phyloP scores from a whole-genome alignment of 192 early-diverging fungal species.

The Backusella circina region DNA sequence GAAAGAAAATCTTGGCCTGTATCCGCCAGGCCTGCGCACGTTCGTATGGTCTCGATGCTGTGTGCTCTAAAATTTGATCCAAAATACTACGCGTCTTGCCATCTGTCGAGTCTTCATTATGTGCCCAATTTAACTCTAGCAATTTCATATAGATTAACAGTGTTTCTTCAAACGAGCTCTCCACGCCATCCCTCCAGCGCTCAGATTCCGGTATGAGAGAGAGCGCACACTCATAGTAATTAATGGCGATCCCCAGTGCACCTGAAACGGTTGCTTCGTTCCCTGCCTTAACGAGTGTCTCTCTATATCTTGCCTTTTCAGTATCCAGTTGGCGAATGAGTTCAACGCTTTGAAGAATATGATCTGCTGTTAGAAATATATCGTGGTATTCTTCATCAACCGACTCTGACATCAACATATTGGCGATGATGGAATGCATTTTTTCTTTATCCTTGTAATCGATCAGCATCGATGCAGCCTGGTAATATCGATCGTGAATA shows the following conservation, averaged over 20 bases:
- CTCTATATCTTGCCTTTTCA: slow-evolving; percentile 5
- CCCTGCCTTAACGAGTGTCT: slow-evolving; percentile 11
- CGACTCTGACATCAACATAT: slow-evolving; percentile 3
- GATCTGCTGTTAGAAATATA: slow-evolving; percentile 22
- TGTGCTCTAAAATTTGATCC: slow-evolving; percentile 7
- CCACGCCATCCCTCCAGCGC: slow-evolving; percentile 17
- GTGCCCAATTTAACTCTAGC: slow-evolving; percentile 1
- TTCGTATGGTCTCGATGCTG: slow-evolving; percentile 4
- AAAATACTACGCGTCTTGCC: not conserved
- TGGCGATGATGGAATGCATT: slow-evolving; percentile 19
- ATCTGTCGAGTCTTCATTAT: not conserved
- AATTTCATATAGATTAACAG: slow-evolving; percentile 16
- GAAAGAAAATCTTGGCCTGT: slow-evolving; percentile 15
- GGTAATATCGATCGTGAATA: slow-evolving; percentile 26
- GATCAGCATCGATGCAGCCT: slow-evolving; percentile 10
- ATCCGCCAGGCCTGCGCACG: slow-evolving; percentile 20
- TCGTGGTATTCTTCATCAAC: not conserved
- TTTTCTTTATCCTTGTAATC: not conserved
- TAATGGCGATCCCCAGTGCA: slow-evolving; percentile 5
- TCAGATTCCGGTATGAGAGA: not conserved
- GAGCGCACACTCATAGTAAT: slow-evolving; percentile 10
- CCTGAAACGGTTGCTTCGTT: slow-evolving; percentile 13
- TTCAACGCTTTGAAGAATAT: slow-evolving; percentile 10
- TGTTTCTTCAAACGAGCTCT: slow-evolving; percentile 15
- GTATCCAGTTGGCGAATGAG: not conserved